Base-by-base conservation (phyloP, 768 basidiomycete species). In the Phallus indusiatus region DNA sequence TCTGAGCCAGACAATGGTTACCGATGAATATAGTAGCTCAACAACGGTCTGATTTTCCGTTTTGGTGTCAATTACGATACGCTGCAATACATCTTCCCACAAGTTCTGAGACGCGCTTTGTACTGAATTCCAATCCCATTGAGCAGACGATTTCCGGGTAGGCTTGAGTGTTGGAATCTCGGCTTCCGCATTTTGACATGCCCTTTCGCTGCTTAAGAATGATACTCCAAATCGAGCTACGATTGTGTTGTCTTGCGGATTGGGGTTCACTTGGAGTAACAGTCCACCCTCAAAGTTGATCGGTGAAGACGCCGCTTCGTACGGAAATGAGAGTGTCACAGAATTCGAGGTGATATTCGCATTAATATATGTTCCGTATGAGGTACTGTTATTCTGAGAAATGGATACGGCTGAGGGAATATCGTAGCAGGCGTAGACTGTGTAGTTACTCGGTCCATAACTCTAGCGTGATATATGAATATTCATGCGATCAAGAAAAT, bases 361-460 rank as follows among this genome's bases (percentile, higher is more conserved):
- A 16, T 60, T 71, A 17, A 66, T 71, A 61, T 73, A 80, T 5
- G 76, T 78, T 18, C 77, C 78, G 21, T 73, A 73, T 36, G 64
- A 60, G 1, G 64, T 54, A 5, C 74, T 62, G 8, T 51, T 24
- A 37, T 70, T 68, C 63, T 2, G 52, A 55, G 33, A 37, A 20
- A 50, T 55, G 12, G 64, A 62, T 8, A 64, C 53, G 0, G 73
- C 68, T 6, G 72, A 65, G 17, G 63, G 55, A 51, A 79, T 78
- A 62, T 79, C 78, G 62, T 80, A 80, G 64, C 78, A 80, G 16
- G 69, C 77, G 55, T 68, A 76, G 0, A 71, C 77, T 3, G 76
- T 79, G 64, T 79, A 80, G 63, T 80, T 80, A 53, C 73, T 71
- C 16, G 72, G 67, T 5, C 77, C 77, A 52, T 78, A 79, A 64